Evolutionary conservation across 2,329 filamentous ascomycete species (phyloP), one percentile per base, ranked within the genome.

Genomic region (Arthroderma uncinatum): DNA sequence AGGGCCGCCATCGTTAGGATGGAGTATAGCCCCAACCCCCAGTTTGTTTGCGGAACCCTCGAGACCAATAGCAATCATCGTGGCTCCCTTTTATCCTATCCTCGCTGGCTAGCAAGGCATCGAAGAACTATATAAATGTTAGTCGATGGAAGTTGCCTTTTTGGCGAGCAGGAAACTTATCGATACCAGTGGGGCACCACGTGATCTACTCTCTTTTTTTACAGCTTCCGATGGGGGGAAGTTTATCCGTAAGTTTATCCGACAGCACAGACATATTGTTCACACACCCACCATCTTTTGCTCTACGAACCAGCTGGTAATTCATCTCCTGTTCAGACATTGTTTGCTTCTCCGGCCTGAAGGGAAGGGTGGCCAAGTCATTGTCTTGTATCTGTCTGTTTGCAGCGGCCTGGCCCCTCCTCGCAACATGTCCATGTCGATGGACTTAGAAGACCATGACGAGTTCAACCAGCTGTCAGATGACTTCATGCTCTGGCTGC

Each of bases 11-110:
- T 78, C 75, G 28, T 75, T 74, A 67, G 61, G 74, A 76, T 97
- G 93, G 23, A 83, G 81, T 70, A 98, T 95, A 58, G 98, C 78
- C 67, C 93, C 93, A 58, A 97, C 86, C 64, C 92, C 93, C 55
- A 98, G 83, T 75, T 98, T 98, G 79, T 98, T 98, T 73, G 93
- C 93, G 58, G 89, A 95, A 71, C 93, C 92, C 78, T 98, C 93
- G 69, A 89, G 79, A 21, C 85, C 85, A 65, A 88, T 79, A 30
- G 84, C 80, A 64, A 87, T 85, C 77, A 84, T 83, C 21, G 25
- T 44, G 10, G 21, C 16, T 14, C 9, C 36, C 16, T 23, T 9
- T 53, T 2, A 2, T 12, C 33, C 16, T n/a, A 10, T 28, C 5
- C 19, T 12, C 14, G 16, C 14, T n/a, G n/a, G 8, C 8, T n/a